phyloP scores from a whole-genome alignment of 139 green algal species.

The Zygnema circumcarinatum region DNA sequence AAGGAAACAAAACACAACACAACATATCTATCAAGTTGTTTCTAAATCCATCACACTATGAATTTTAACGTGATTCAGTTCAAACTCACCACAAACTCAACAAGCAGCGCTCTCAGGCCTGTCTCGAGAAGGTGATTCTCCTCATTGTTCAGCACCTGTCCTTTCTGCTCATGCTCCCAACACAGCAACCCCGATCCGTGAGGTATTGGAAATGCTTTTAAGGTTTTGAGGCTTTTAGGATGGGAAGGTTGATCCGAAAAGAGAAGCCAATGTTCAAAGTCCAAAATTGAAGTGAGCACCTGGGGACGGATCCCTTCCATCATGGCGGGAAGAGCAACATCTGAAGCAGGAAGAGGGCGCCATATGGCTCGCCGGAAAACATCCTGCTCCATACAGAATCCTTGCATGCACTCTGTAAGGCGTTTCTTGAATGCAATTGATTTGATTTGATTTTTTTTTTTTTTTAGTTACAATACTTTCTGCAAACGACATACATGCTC shows the following conservation, averaged over 20 bases:
- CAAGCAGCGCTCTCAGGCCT: conserved; percentile 39
- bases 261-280: neutral
- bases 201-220: neutral
- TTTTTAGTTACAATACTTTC: neutral
- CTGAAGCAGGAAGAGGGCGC: neutral
- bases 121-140: conserved; percentile 54
- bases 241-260: neutral
- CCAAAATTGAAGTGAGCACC: conserved; percentile 7
- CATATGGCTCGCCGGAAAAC: conserved; percentile 5
- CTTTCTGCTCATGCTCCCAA: conserved; percentile 6
- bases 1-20: neutral
- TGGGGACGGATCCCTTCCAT: neutral
- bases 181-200: neutral
- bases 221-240: neutral
- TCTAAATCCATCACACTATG: neutral
- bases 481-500: no score
- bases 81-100: conserved; percentile 36
- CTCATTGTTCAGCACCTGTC: conserved; percentile 29
- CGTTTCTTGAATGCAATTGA: conserved; percentile 13
- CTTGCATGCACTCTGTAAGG: neutral
- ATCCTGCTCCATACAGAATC: conserved; percentile 14
- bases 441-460: neutral
- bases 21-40: neutral
- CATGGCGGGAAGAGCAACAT: neutral
- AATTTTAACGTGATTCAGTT: neutral